A percentile compares a stretch with the other conserved stretches of the same genome.
Conservation (phyloP, 257 asterid species). For the Jaltomata sinuosa region DNA sequence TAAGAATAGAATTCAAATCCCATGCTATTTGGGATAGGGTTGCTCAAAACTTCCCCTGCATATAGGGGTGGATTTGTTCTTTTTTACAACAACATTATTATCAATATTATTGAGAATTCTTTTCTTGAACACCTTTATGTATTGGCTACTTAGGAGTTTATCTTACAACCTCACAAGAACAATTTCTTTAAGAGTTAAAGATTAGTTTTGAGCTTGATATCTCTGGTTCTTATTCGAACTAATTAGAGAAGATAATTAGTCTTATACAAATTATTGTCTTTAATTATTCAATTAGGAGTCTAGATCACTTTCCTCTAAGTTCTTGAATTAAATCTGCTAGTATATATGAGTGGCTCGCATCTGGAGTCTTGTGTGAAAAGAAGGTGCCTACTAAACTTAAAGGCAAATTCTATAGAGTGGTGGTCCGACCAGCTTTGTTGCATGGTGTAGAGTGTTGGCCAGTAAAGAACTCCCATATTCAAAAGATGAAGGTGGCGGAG, state of each 20-base stretch:
- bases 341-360: background rate
- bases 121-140: background rate
- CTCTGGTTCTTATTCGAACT: background rate
- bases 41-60: background rate
- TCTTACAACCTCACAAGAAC: background rate
- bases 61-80: background rate
- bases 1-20: background rate
- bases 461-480: too few relatives aligned
- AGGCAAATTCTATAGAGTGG: too few relatives aligned
- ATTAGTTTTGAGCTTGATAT: background rate
- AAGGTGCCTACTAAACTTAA: too few relatives aligned
- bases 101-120: background rate
- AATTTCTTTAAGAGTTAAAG: background rate
- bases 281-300: background rate
- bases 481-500: too few relatives aligned
- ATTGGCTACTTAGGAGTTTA: background rate
- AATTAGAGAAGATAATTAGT: background rate
- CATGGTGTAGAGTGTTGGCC: too few relatives aligned
- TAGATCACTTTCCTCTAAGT: background rate
- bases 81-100: background rate
- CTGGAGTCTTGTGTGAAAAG: too few relatives aligned
- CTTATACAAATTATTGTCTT: background rate
- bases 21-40: background rate
- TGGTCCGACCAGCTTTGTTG: too few relatives aligned
- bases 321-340: background rate